Conservation (phyloP, 169 alveolate genomes). For the Babesia divergens region DNA sequence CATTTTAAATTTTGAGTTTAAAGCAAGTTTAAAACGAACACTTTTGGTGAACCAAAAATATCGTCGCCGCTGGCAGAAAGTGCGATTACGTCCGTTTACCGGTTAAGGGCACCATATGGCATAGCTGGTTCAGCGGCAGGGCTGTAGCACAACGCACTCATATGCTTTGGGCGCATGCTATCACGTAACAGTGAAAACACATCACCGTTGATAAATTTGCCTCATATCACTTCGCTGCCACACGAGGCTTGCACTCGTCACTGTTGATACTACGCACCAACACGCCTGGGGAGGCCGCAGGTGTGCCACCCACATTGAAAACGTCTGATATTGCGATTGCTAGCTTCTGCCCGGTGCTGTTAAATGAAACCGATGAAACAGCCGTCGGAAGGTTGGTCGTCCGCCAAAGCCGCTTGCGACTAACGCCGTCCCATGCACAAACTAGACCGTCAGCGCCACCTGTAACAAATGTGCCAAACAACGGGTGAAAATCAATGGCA, state of each 20-base stretch:
- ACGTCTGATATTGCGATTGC: slow-evolving; percentile 70
- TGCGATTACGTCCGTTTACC: too few relatives aligned
- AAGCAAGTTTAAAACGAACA: too few relatives aligned
- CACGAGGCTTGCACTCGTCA: slow-evolving; percentile 59
- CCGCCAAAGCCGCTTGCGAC: slow-evolving; percentile 84
- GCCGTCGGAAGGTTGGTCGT: slow-evolving; percentile 74
- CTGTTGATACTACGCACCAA: slow-evolving; percentile 29
- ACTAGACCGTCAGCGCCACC: slow-evolving; percentile 92
- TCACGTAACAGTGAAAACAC: too few relatives aligned
- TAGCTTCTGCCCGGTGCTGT: slow-evolving; percentile 75
- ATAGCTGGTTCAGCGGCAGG: too few relatives aligned
- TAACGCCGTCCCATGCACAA: slow-evolving; percentile 89
- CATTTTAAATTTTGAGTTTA: too few relatives aligned
- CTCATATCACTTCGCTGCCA: not conserved
- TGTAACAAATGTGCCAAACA: slow-evolving; percentile 88
- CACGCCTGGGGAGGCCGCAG: slow-evolving; percentile 22
- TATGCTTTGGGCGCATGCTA: too few relatives aligned
- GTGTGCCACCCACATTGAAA: slow-evolving; percentile 28
- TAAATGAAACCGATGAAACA: slow-evolving; percentile 79
- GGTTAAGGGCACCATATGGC: too few relatives aligned
- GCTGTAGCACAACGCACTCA: too few relatives aligned
- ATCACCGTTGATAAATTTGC: too few relatives aligned
- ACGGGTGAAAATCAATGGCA: slow-evolving; percentile 85
- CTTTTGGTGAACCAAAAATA: too few relatives aligned
- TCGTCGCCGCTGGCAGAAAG: too few relatives aligned